These are phyloP conservation scores for Parathielavia appendiculata DNA, from an alignment of 495 filamentous ascomycete genomes.

Conservation along the genomic window DNA sequence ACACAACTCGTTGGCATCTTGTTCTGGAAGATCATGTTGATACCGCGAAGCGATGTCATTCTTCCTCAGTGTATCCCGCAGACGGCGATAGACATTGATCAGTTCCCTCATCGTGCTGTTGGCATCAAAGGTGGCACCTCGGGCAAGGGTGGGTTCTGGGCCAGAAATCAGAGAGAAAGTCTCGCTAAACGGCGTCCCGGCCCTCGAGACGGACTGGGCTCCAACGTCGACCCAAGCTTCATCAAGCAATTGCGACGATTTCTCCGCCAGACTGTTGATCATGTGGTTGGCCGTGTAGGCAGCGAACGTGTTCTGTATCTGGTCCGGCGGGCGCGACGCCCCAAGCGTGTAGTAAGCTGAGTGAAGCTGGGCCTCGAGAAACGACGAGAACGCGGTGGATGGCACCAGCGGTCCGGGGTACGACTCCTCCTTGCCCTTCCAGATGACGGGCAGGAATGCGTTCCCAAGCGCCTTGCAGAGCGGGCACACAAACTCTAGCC, in stretches of 20 bases:
- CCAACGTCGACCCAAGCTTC: slow-evolving; percentile 35
- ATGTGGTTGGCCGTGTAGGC: slow-evolving; percentile 63
- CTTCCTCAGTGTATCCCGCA: slow-evolving; percentile 68
- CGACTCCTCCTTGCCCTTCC: slow-evolving; percentile 83
- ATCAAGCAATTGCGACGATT: slow-evolving; percentile 29
- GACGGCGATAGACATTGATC: slow-evolving; percentile 69
- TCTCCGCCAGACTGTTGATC: slow-evolving; percentile 49
- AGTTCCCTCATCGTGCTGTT: slow-evolving; percentile 61
- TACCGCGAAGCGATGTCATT: slow-evolving; percentile 58
- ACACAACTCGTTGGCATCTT: slow-evolving; percentile 39
- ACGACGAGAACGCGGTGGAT: slow-evolving; percentile 57
- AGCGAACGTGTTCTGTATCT: slow-evolving; percentile 55
- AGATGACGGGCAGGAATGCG: slow-evolving; percentile 89
- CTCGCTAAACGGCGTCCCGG: slow-evolving; percentile 32
- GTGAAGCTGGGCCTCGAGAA: slow-evolving; percentile 46
- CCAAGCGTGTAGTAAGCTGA: slow-evolving; percentile 35
- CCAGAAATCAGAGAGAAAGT: slow-evolving; percentile 26
- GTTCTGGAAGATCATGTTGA: slow-evolving; percentile 24
- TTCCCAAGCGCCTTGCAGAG: slow-evolving; percentile 97
- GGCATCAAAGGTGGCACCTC: slow-evolving; percentile 27
- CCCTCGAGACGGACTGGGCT: slow-evolving; percentile 21
- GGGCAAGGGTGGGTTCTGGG: slow-evolving; percentile 15
- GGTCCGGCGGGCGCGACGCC: slow-evolving; percentile 37
- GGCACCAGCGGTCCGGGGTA: slow-evolving; percentile 63
- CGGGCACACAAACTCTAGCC: slow-evolving; percentile 93